A percentile compares a stretch with the other conserved stretches of the same genome.
Conservation (phyloP, 495 filamentous ascomycete genomes). For the Hypoxylon rickii region DNA sequence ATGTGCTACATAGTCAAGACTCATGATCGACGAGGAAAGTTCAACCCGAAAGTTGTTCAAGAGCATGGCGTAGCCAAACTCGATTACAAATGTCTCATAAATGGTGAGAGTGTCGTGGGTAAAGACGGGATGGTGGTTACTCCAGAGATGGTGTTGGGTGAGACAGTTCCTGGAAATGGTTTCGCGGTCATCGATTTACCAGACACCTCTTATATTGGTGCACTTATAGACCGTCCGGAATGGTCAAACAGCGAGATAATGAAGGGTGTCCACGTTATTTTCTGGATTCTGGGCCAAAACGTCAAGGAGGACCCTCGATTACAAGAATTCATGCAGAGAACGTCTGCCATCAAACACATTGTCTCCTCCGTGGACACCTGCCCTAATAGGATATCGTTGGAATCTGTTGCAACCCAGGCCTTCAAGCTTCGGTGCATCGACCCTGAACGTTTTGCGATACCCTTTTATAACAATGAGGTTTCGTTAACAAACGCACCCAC, state of each 20-base stretch:
- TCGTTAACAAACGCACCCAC: conserved; percentile 21
- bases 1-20: conserved; percentile 84
- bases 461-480: conserved; percentile 57
- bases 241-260: conserved; percentile 71
- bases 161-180: conserved; percentile 50
- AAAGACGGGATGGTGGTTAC: conserved; percentile 61
- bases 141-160: conserved; percentile 55
- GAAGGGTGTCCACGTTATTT: conserved; percentile 65
- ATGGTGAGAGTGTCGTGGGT: conserved; percentile 56
- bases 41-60: conserved; percentile 66
- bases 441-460: conserved; percentile 66
- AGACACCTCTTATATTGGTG: conserved; percentile 64
- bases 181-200: conserved; percentile 83
- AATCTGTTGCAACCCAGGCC: conserved; percentile 62
- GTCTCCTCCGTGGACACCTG: conserved; percentile 72
- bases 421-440: conserved; percentile 73
- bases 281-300: conserved; percentile 79
- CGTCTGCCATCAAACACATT: conserved; percentile 68
- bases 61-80: conserved; percentile 60
- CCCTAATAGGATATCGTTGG: conserved; percentile 71
- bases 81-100: conserved; percentile 56
- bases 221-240: conserved; percentile 70
- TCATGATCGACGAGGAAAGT: conserved; percentile 77
- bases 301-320: conserved; percentile 66
- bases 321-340: conserved; percentile 67